Base-by-base conservation (phyloP, 2,329 filamentous ascomycete species). In the Xylogone sp. region DNA sequence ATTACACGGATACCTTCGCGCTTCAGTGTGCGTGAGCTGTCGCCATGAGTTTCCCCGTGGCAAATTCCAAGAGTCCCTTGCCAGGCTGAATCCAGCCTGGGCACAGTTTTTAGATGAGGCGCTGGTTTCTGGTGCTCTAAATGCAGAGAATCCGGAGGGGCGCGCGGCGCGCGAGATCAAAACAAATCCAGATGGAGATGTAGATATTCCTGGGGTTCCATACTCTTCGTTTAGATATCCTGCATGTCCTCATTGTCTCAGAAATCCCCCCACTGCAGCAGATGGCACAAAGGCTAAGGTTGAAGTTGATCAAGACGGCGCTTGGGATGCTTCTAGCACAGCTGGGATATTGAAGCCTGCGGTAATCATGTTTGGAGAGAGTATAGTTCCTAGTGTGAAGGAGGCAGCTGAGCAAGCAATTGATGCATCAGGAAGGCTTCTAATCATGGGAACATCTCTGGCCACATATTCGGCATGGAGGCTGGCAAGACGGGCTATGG, bases 381-480 rank as follows among this genome's bases (percentile, higher is more conserved):
- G 83, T 53, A 96, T 97, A 46, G 75, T 81, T 0, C 69, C 71
- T 1, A 63, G 71, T 1, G 84, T 92, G 31, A 97, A 95, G 68
- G 68, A 73, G 1, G 84, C 83, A 0, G 93, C 92, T 1, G 92
- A 97, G 65, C 72, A 82, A 22, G 87, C 88, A 12, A 83, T 97
- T 46, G 89, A 97, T 62, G 78, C 79, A 22, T 88, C 90, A 1
- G 84, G 83, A 5, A 82, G 83, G 53, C 70, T 97, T 31, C 74
- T 97, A 20, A 80, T 97, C 8, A 69, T 97, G 16, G 94, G 92
- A 3, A 97, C 90, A 31, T 96, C 90, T 55, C 77, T 97, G 45
- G 94, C 94, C 5, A 97, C 94, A 0, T 97, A 96, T 68, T 96
- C 91, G 10, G 94, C 94, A 0, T 99, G 91, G 91, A 78, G 93